phyloP scores from a whole-genome alignment of 2,329 filamentous ascomycete genomes.

The Colletotrichum zoysiae region DNA sequence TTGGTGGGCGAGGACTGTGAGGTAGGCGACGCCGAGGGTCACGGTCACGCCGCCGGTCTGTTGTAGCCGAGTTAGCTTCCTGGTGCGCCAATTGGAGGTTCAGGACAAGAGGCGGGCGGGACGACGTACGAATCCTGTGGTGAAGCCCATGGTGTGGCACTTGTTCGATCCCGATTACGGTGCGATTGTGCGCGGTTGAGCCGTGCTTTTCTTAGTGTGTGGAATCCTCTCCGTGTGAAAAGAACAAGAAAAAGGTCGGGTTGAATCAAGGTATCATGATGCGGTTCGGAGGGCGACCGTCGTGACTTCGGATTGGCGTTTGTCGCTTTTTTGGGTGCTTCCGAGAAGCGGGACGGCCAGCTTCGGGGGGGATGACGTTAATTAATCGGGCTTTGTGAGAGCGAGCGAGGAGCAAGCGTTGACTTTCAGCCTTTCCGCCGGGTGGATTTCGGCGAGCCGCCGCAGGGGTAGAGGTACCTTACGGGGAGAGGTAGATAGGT shows the following conservation, averaged over 20 bases:
- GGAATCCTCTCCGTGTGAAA: constrained; percentile 10
- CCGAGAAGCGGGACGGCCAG: constrained; percentile 33
- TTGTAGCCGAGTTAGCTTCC: constrained; percentile 7
- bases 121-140: constrained; percentile 76
- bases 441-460: constrained; percentile 31
- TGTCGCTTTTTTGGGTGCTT: constrained; percentile 17
- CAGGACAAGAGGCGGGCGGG: not conserved
- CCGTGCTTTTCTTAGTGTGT: constrained; percentile 5
- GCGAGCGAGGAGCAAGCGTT: constrained; percentile 10
- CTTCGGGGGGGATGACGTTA: constrained; percentile 39
- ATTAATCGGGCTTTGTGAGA: constrained; percentile 27
- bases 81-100: not conserved
- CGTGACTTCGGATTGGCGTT: constrained; percentile 26
- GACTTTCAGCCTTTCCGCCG: constrained; percentile 41
- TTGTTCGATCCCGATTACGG: constrained; percentile 1
- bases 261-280: constrained; percentile 38
- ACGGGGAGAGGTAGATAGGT: not conserved
- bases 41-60: constrained; percentile 82
- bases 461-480: constrained; percentile 29
- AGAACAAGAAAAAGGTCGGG: not conserved
- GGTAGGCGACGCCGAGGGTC: constrained; percentile 79
- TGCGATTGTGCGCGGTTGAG: constrained; percentile 26
- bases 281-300: constrained; percentile 20
- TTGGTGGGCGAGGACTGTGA: constrained; percentile 77
- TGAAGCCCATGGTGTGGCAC: constrained; percentile 74